phyloP scores from a whole-genome alignment of 306 rosid genomes.

The Sophora flavescens region DNA sequence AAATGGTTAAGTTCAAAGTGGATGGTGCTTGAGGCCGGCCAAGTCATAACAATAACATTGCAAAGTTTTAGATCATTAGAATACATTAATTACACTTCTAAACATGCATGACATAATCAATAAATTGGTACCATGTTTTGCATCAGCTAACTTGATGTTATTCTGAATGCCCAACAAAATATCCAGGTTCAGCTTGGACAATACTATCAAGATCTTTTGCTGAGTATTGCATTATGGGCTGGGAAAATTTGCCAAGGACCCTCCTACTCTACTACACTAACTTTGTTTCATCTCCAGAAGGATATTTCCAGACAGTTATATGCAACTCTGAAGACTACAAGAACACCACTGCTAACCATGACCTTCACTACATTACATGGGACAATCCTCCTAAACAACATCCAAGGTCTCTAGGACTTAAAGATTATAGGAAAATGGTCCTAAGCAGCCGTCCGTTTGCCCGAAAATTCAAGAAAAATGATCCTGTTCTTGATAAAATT shows the following conservation, averaged over 20 bases:
- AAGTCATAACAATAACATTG: too few relatives aligned
- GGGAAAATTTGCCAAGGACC: slow-evolving; percentile 95
- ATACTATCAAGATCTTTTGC: slow-evolving; percentile 85
- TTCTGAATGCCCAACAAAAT: slow-evolving; percentile 14
- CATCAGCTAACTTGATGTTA: neutral
- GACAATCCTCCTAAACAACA: slow-evolving; percentile 95
- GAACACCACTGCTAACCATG: slow-evolving; percentile 86
- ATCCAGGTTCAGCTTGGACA: slow-evolving; percentile 95
- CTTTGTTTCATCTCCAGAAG: slow-evolving; percentile 92
- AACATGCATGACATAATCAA: slow-evolving; percentile 13
- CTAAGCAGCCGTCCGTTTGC: slow-evolving; percentile 85
- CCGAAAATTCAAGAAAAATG: slow-evolving; percentile 78
- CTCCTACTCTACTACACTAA: slow-evolving; percentile 93
- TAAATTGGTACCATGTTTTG: slow-evolving; percentile 1
- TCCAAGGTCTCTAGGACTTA: slow-evolving; percentile 76
- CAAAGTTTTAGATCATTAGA: neutral
- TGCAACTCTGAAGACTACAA: slow-evolving; percentile 78
- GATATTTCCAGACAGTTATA: slow-evolving; percentile 84
- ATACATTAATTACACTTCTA: neutral
- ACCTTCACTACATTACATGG: slow-evolving; percentile 91
- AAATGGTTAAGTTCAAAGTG: too few relatives aligned
- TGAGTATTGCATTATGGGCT: slow-evolving; percentile 82
- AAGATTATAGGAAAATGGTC: slow-evolving; percentile 67
- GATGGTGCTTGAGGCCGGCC: too few relatives aligned
- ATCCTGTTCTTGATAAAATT: slow-evolving; percentile 68